These are phyloP conservation scores for Talinum fruticosum DNA, from an alignment of 148 eudicot species.

Conservation along the genomic window DNA sequence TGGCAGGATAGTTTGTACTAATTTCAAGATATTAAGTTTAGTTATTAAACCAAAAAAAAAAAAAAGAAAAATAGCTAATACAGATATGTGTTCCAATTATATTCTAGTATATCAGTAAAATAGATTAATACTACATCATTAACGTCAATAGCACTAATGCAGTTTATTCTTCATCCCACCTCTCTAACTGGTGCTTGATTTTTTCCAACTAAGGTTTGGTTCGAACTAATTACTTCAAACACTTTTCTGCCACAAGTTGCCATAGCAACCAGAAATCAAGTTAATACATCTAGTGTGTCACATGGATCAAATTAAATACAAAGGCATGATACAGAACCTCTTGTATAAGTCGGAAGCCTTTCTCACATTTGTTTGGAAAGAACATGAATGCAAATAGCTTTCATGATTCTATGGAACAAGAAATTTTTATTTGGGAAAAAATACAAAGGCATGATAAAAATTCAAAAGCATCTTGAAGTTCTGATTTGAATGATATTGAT, in stretches of 20 bases:
- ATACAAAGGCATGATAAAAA: neutral
- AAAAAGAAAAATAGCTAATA: neutral
- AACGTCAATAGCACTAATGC: neutral
- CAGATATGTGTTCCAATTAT: neutral
- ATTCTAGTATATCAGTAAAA: neutral
- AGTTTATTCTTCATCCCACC: neutral
- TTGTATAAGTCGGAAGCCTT: neutral
- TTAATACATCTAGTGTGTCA: neutral
- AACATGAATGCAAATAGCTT: neutral
- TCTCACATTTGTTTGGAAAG: neutral
- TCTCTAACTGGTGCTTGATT: neutral
- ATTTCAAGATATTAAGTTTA: neutral
- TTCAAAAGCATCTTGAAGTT: neutral
- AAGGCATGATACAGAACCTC: neutral
- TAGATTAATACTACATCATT: neutral
- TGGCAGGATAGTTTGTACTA: too few species aligned
- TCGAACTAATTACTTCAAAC: too few species aligned
- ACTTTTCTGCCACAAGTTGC: neutral
- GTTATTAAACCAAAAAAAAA: neutral
- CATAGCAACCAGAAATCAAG: slow-evolving; percentile 2
- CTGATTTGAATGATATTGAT: neutral
- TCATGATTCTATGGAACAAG: neutral
- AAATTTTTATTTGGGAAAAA: neutral
- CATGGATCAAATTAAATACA: neutral
- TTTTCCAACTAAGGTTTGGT: neutral